Base-by-base conservation (phyloP, 371 early-diverging fungal genomes). In the Umbelopsis sp. region DNA sequence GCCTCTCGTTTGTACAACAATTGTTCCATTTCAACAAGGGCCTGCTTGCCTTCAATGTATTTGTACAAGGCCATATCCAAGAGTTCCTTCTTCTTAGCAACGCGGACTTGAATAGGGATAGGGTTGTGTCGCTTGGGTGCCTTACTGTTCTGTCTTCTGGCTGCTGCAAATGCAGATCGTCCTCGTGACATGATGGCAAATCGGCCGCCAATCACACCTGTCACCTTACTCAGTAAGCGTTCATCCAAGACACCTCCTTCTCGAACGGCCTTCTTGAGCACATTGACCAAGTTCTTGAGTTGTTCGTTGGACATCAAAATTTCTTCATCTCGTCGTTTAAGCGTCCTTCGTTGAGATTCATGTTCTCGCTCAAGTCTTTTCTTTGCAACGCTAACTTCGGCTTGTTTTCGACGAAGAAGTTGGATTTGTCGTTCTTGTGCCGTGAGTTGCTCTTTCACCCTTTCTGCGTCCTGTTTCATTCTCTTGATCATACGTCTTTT, bases 401-500 rank as follows among this genome's bases (percentile, higher is more conserved):
- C 81, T 74, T 94, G 92, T 45, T 89, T 86, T 22, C 91, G 80
- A 44, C 89, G 86, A 48, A 95, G 74, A 45, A 85, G 83, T 48
- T 91, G 88, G 52, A 95, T 90, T 70, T 91, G 89, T 22, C 91
- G 81, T 70, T 92, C 89, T 63, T 89, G 90, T 11, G 80, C 72
- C 6, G 86, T 84, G 67, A 87, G 84, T 70, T 89, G 83, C 41
- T 91, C 92, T 50, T 92, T 85, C 25, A 88, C 86, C 14, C 86
- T 80, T 66, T 90, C 86, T 0, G 88, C 84, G 69, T 93, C 93
- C 63, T 87, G 89, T 71, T 91, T 90, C 85, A 93, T 91, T 20
- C 93, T 87, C 68, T 91, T 91, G 70, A 92, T 75, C 90, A 93
- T 91, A 4, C 89, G 86, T 50, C 89, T 79, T 80, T 94, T 94